Conservation (phyloP, 257 asterid genomes). For the Primulina huaijiensis region DNA sequence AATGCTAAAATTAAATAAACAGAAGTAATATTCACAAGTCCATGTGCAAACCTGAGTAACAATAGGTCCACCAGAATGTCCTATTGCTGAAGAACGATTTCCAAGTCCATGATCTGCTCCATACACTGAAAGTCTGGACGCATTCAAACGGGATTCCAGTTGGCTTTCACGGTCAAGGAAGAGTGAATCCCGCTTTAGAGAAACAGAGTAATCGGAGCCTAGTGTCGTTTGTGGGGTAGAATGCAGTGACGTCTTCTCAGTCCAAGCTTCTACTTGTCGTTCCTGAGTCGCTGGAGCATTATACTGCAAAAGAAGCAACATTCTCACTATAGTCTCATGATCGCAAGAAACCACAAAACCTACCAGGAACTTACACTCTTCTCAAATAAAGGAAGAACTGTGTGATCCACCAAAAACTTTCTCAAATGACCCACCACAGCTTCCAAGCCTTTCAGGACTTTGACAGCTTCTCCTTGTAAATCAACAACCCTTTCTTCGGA, state of each 20-base stretch:
- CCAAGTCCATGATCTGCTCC: slow-evolving; percentile 63
- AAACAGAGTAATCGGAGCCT: slow-evolving; percentile 47
- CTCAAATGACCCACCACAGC: slow-evolving; percentile 76
- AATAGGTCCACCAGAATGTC: slow-evolving; percentile 59
- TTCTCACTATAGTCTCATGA: neutral
- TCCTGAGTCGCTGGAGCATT: slow-evolving; percentile 53
- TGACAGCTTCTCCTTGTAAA: slow-evolving; percentile 72
- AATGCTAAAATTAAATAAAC: neutral
- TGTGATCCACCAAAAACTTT: slow-evolving; percentile 80
- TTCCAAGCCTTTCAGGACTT: slow-evolving; percentile 74
- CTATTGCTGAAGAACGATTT: slow-evolving; percentile 44
- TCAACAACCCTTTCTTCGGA: slow-evolving; percentile 84
- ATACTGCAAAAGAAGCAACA: slow-evolving; percentile 41
- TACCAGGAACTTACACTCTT: slow-evolving; percentile 53
- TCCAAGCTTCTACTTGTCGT: slow-evolving; percentile 55
- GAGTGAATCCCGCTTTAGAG: slow-evolving; percentile 52
- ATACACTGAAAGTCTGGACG: slow-evolving; percentile 52
- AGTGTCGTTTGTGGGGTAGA: slow-evolving; percentile 40
- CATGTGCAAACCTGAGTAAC: slow-evolving; percentile 69
- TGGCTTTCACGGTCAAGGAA: slow-evolving; percentile 54
- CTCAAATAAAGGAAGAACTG: slow-evolving; percentile 76
- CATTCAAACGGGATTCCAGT: slow-evolving; percentile 40
- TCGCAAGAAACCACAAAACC: slow-evolving; percentile 8
- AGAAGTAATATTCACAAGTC: neutral
- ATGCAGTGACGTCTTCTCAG: slow-evolving; percentile 47